Conservation (phyloP, 192 early-diverging fungal genomes). For the Backusella liffmaniae region DNA sequence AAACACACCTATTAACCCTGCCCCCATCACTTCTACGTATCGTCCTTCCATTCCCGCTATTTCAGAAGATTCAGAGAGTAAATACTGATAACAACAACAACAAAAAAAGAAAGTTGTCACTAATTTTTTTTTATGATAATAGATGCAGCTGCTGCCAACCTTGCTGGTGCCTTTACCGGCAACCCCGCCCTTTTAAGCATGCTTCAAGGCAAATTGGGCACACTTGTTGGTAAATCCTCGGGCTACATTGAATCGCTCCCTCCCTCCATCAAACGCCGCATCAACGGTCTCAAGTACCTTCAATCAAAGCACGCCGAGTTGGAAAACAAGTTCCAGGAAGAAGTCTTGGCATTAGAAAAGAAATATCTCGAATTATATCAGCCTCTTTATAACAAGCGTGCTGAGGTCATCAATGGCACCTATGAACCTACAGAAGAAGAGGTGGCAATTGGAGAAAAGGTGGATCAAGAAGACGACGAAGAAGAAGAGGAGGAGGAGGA, state of each 20-base stretch:
- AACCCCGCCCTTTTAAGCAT: conserved; percentile 70
- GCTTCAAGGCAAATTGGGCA: conserved; percentile 75
- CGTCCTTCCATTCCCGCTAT: conserved; percentile 43
- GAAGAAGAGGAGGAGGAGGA: conserved; percentile 44
- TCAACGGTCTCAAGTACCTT: conserved; percentile 85
- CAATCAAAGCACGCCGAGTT: conserved; percentile 85
- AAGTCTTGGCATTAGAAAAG: conserved; percentile 94
- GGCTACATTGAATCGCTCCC: conserved; percentile 50
- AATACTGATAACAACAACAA: not conserved
- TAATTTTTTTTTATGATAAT: not conserved
- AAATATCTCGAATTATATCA: conserved; percentile 87
- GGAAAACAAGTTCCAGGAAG: conserved; percentile 88
- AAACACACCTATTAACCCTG: conserved; percentile 56
- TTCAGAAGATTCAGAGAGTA: conserved; percentile 48
- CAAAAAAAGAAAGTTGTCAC: not conserved
- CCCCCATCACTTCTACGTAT: conserved; percentile 51
- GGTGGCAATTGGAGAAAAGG: conserved; percentile 59
- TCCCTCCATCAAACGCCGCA: conserved; percentile 74
- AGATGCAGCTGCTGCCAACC: conserved; percentile 11
- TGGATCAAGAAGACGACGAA: conserved; percentile 41
- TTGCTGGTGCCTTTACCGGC: conserved; percentile 39
- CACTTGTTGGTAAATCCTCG: conserved; percentile 71
- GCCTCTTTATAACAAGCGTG: conserved; percentile 90
- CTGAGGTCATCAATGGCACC: conserved; percentile 71
- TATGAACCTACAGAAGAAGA: conserved; percentile 91